phyloP scores from a whole-genome alignment of 2,329 filamentous ascomycete species.

The Hypoxylon sp. region DNA sequence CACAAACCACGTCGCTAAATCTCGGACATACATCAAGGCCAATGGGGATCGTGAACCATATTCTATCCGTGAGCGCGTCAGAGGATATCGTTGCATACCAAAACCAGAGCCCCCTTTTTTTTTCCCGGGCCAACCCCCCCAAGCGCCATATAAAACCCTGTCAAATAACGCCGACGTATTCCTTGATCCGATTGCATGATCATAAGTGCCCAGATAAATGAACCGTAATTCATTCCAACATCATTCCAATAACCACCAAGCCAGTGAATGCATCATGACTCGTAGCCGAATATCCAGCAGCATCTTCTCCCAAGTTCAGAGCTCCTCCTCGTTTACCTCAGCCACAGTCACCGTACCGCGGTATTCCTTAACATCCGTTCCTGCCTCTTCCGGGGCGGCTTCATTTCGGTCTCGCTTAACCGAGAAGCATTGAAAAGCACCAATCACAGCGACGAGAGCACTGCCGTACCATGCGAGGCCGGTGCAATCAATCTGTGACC shows the following conservation, averaged over 20 bases:
- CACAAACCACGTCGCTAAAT: conserved; percentile 25
- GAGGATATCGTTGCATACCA: conserved; percentile 40
- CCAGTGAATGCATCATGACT: not conserved
- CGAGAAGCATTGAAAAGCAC: conserved; percentile 73
- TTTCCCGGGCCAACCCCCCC: conserved; percentile 4
- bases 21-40: conserved; percentile 21
- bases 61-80: conserved; percentile 22
- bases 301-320: conserved; percentile 5
- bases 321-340: conserved; percentile 39
- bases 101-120: conserved; percentile 29
- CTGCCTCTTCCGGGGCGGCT: conserved; percentile 33
- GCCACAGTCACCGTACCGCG: conserved; percentile 23
- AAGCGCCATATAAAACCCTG: conserved; percentile 28
- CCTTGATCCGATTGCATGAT: conserved; percentile 10
- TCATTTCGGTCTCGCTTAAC: conserved; percentile 57
- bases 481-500: conserved; percentile 71
- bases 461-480: conserved; percentile 76
- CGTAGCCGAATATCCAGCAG: not conserved
- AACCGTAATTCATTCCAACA: conserved; percentile 31
- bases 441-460: conserved; percentile 68
- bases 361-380: conserved; percentile 15
- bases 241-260: conserved; percentile 2
- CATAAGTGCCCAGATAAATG: conserved; percentile 17
- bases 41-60: conserved; percentile 25
- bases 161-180: conserved; percentile 24